A percentile compares a stretch with the other conserved stretches of the same genome.
These are phyloP conservation scores for Heritiera littoralis DNA, from an alignment of 345 rosid species.

Conservation along the genomic window DNA sequence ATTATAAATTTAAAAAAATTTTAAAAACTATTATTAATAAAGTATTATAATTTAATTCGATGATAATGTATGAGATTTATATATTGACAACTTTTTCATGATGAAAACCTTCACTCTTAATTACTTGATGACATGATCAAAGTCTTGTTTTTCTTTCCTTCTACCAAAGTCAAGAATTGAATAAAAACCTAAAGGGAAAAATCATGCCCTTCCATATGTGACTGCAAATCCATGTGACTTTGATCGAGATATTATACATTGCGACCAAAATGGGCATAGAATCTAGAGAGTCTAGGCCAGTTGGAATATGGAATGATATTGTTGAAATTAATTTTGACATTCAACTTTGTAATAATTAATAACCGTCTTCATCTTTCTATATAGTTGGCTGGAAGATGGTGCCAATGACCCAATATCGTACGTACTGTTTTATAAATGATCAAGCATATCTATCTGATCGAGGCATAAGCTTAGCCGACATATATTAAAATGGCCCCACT, in stretches of 20 bases:
- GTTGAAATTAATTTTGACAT: background rate
- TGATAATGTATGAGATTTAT: too few species aligned
- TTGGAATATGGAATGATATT: too few species aligned
- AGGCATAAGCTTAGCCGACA: slow-evolving; percentile 12
- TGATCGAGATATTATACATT: background rate
- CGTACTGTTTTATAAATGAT: background rate
- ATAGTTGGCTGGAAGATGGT: background rate
- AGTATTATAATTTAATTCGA: too few species aligned
- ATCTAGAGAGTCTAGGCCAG: too few species aligned
- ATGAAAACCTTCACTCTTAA: too few species aligned
- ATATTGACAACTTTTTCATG: too few species aligned
- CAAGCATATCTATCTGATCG: background rate
- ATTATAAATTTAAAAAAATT: too few species aligned
- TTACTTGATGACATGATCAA: too few species aligned
- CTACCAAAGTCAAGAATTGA: background rate
- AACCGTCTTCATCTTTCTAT: background rate
- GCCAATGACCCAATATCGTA: background rate
- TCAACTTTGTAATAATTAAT: background rate
- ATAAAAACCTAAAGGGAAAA: background rate
- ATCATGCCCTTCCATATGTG: background rate
- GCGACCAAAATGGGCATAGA: too few species aligned
- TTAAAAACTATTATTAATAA: too few species aligned
- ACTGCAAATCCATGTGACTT: background rate
- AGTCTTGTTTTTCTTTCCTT: too few species aligned
- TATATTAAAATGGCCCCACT: background rate